Percentiles rank a stretch among this genome's conserved stretches.
These are phyloP conservation scores for Posidonia australis DNA, from an alignment of 106 monocot genomes.

Conservation along the genomic window DNA sequence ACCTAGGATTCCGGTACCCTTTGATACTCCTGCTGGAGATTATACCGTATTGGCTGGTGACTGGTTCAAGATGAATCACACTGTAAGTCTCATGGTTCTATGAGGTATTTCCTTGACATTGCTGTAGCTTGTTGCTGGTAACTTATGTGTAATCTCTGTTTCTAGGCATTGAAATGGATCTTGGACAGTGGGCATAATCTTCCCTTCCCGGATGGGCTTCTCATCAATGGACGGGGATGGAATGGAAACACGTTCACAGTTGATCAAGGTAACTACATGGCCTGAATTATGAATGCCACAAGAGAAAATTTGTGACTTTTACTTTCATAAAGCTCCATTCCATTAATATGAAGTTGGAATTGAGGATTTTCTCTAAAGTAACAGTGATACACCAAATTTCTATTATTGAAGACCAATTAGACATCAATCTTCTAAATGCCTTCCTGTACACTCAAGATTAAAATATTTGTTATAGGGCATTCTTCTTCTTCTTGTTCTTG, in stretches of 20 bases:
- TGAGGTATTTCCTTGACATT: not conserved
- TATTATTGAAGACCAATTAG: no score
- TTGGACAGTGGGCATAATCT: slow-evolving; percentile 37
- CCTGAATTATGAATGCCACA: not conserved
- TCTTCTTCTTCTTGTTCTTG: not conserved
- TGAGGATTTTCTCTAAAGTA: not conserved
- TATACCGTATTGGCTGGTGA: slow-evolving; percentile 39
- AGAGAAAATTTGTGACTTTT: not conserved
- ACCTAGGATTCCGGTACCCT: slow-evolving; percentile 36
- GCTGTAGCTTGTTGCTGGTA: not conserved
- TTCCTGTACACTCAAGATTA: not conserved
- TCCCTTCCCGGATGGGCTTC: slow-evolving; percentile 42
- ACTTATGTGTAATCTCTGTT: not conserved
- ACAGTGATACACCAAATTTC: no score
- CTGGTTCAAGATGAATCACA: slow-evolving; percentile 54
- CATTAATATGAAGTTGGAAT: not conserved
- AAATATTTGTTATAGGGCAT: no score
- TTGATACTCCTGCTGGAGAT: slow-evolving; percentile 36
- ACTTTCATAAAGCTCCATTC: not conserved
- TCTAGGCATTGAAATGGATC: slow-evolving; percentile 26
- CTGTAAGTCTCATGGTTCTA: slow-evolving; percentile 15
- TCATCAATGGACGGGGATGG: slow-evolving; percentile 40
- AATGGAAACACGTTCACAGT: slow-evolving; percentile 42
- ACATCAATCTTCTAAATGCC: no score
- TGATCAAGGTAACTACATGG: slow-evolving; percentile 26